A percentile compares a stretch with the other conserved stretches of the same genome.
Conservation (phyloP, 129 eudicot species). For the Flaveria brownii region DNA sequence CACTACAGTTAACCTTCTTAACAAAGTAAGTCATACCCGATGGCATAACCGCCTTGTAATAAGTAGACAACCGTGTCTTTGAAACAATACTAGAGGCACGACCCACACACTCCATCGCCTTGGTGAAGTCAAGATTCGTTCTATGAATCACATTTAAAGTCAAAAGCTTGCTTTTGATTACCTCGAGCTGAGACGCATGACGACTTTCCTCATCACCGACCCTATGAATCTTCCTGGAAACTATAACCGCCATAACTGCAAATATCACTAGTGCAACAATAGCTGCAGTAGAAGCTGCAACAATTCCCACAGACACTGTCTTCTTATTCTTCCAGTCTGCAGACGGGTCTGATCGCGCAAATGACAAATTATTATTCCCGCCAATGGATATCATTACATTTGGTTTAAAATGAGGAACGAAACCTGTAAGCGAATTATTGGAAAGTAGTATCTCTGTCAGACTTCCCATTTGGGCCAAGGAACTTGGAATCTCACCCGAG, state of each 20-base stretch:
- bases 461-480: constrained; percentile 36
- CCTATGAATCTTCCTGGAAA: constrained; percentile 44
- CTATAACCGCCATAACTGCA: constrained; percentile 30
- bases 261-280: constrained; percentile 36
- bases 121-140: constrained; percentile 54
- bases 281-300: constrained; percentile 47
- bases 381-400: constrained; percentile 29
- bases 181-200: constrained; percentile 34
- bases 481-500: constrained; percentile 56
- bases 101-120: constrained; percentile 64
- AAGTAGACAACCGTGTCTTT: constrained; percentile 63
- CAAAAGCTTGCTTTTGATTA: constrained; percentile 46
- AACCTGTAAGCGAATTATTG: constrained; percentile 64
- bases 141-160: constrained; percentile 66
- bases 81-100: constrained; percentile 37
- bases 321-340: constrained; percentile 7
- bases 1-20: constrained; percentile 74
- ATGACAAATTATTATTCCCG: constrained; percentile 44
- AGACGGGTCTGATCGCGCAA: constrained; percentile 11
- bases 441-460: constrained; percentile 48
- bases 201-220: constrained; percentile 40
- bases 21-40: constrained; percentile 61
- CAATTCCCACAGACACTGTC: constrained; percentile 33
- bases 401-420: constrained; percentile 39
- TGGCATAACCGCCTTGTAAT: constrained; percentile 80